Conservation (phyloP, 176 grass and related monocot genomes). For the Aegilops longissima region DNA sequence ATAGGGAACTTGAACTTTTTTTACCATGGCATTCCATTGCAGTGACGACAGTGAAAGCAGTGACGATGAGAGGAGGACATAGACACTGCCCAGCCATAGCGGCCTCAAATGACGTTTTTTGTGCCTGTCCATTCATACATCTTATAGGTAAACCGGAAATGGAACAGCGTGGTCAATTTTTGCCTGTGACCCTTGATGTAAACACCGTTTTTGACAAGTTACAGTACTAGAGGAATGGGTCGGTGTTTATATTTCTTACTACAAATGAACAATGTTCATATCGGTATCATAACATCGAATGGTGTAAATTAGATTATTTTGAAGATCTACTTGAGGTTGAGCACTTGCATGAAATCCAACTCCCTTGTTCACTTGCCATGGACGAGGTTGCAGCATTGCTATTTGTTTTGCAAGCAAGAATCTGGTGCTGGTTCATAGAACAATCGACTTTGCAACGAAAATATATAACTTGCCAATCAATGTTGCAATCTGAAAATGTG, state of each 20-base stretch:
- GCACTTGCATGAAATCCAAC: not conserved
- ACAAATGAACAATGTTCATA: constrained; percentile 14
- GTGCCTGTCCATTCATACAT: not conserved
- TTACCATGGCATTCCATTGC: constrained; percentile 17
- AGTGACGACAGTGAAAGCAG: constrained; percentile 87
- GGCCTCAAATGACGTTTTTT: not conserved
- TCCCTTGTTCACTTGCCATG: not conserved
- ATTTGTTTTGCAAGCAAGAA: not conserved
- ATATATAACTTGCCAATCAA: not conserved
- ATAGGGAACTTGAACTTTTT: constrained; percentile 6
- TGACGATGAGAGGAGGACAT: constrained; percentile 62
- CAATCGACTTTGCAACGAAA: no score
- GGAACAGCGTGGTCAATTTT: constrained; percentile 38
- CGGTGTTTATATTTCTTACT: constrained; percentile 17
- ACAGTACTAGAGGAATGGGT: constrained; percentile 27
- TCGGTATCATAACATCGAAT: not conserved
- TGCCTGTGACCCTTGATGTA: constrained; percentile 33
- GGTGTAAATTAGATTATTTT: not conserved
- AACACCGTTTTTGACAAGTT: constrained; percentile 24
- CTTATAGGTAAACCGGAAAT: constrained; percentile 29
- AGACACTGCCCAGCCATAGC: not conserved
- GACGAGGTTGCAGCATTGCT: not conserved
- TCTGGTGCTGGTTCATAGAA: not conserved
- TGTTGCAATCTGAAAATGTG: not conserved
- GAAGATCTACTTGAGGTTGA: not conserved